Base-by-base conservation (phyloP, 305 asterid genomes). In the Stenogyne calaminthoides region DNA sequence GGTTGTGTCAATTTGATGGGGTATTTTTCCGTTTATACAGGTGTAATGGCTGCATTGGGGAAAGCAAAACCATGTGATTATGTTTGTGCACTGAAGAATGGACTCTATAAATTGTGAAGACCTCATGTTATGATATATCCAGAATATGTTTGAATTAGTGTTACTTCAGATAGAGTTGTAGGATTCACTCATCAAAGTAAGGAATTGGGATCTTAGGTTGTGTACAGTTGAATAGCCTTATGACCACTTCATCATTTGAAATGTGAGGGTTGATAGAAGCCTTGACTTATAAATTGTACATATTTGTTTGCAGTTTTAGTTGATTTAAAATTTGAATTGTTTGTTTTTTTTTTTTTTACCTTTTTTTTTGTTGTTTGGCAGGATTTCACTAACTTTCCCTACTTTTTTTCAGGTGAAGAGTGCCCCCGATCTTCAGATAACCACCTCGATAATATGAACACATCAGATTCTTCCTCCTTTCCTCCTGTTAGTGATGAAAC, bases 71-170 rank as follows among this genome's bases (percentile, higher is more conserved):
- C 80, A 78, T 78, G 74, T 81, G 82, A 71, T 69, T 78, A 71
- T 80, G 76, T 78, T 67, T 80, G 87, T 81, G 76, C 71, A 55
- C 69, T 80, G 87, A 83, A 75, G 88, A 67, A 76, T 83, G 86
- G 60, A 78, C 76, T 76, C 47, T 73, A 78, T 74, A 79, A 78
- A 63, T 76, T 71, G 70, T 63, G 67, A 59, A 64, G 18, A 74
- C 75, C 69, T 64, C 46, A 52, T 75, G 29, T 39, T 67, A 69
- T 77, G 74, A 68, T 56, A 52, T 66, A 20, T 69, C 64, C 67
- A 29, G 52, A 57, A 65, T 40, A 63, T 60, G 37, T 47, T 61
- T 73, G 69, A 54, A 18, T 51, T 47, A 69, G 62, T 58, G 67
- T 34, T 71, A 36, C 37, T 42, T 54, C 25, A 22, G 55, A 69